Evolutionary conservation across 2,329 filamentous ascomycete genomes (phyloP), one percentile per base, ranked within the genome.

Genomic region (Fonsecaea erecta): DNA sequence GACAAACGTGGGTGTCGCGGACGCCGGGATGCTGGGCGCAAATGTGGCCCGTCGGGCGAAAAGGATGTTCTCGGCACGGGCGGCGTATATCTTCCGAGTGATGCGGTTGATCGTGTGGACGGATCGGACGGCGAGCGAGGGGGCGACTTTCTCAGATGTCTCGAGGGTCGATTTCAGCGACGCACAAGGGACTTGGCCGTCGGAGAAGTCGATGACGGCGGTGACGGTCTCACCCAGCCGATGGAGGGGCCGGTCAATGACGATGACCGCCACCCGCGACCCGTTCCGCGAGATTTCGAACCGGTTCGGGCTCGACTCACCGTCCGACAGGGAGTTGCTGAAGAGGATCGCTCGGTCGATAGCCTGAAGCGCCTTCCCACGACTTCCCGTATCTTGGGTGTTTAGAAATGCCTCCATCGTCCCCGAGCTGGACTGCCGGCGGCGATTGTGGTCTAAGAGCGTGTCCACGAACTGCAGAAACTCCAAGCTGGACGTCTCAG

Each of bases 261-360:
- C 93, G 62, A 99, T 87, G 5, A 96, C 92, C 2, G 91, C 94
- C 12, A 99, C 93, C n/a, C 89, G 89, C 62, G 89, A 88, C n/a
- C 93, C 93, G 73, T 93, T 93, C 14, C 94, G 90, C 12, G 94
- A 90, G 75, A 99, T 98, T 75, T 97, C 93, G 75, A 98, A 99
- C 43, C 93, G 88, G 73, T 97, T 97, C n/a, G 90, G 86, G 74
- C 91, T 93, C 72, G 92, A 89, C 37, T 89, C 88, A n/a, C 86
- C 85, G 52, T 86, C 84, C 1, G 82, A 82, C 0, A 87, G 84
- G 70, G 89, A 80, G 71, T 92, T 92, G 74, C 92, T 93, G 69
- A 92, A 88, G 60, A 97, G 83, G 65, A 98, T 97, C 12, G 95
- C 88, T 66, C 96, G 84, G 74, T 97, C 92, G 72, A 99, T 97